Base-by-base conservation (phyloP, 176 grass and related monocot species). In the Bromus sterilis region DNA sequence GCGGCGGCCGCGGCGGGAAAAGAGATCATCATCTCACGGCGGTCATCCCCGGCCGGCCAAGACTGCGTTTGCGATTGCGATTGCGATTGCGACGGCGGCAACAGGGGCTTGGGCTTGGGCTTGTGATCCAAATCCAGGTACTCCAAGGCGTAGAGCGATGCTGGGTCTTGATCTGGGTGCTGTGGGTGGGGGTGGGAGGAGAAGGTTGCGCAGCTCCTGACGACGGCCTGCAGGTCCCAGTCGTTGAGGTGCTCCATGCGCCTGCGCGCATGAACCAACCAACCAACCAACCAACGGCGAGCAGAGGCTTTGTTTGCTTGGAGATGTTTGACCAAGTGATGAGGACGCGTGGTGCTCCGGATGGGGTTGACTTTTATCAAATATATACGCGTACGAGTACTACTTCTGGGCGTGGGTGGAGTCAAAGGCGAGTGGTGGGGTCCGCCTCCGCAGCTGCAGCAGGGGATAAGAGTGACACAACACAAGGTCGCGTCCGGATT, bases 191-290 rank as follows among this genome's bases (percentile, higher is more conserved):
- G 20, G 60, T 49, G 71, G 39, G 86, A 31, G 82, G 82, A 87
- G 68, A 85, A 87, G 78, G 39, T 39, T 80, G 46, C 29, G 80
- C 91, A 99, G 55, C 97, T 89, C 76, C 97, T 91, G 20, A 99
- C 97, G 57, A 99, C 91, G 32, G 97, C 97, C 35, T 86, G 86
- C 43, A 99, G 85, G 85, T 99, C 97, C 97, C 95, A 98, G 75
- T 98, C 88, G 89, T 99, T 93, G 81, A 87, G 56, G 75, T 89
- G 73, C 61, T 93, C 91, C 86, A 90, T 87, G 61, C 78, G 80
- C 42, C 71, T 11, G 46, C 64, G 78, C 36, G 65, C 74, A 83
- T 74, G 65, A 77, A 86, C 75, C n/a, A n/a, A n/a, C n/a, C n/a
- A n/a, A n/a, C n/a, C n/a, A n/a, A n/a, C n/a, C n/a, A n/a, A n/a